Base-by-base conservation (phyloP, 768 basidiomycete species). In the Ramaria sp. region DNA sequence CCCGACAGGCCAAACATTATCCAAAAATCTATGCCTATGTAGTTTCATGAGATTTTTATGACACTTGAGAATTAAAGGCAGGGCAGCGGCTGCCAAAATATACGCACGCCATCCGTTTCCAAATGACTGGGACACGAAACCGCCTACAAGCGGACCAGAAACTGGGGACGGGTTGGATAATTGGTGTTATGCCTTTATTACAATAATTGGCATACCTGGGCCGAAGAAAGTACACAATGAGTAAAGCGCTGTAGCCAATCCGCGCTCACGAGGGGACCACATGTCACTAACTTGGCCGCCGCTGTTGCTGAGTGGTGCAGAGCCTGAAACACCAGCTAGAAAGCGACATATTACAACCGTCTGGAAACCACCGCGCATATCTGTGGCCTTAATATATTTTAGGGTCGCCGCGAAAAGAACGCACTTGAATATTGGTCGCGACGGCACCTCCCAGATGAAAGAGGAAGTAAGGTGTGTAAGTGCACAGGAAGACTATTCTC, bases 91-190 rank as follows among this genome's bases (percentile, higher is more conserved):
- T 27, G 31, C n/a, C n/a, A n/a, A n/a, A n/a, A n/a, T n/a, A 24
- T 24, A 51, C 49, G 7, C 81, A 39, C 76, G 73, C 81, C 82
- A 86, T 19, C 78, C 78, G 10, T 80, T 71, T 22, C 62, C 68
- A 10, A 69, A 67, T 51, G 66, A 76, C 65, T 68, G 58, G 15
- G 75, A 78, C 12, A 82, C 77, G 66, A 77, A 83, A n/a, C 82
- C 82, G 20, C 84, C 82, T 27, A 83, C 77, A 54, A 88, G 77
- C 2, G 84, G 83, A 1, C 84, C 83, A n/a, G 82, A 70, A 5
- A 83, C 80, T 80, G n/a, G n/a, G 61, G 15, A 49, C 37, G 10
- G 10, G 49, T 50, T 43, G 52, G 47, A 12, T 12, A 10, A 37
- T 49, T 10, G 15, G 52, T 22, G 50, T 43, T 11, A 19, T 43